Base-by-base conservation (phyloP, 129 eudicot genomes). In the Dittrichia graveolens region DNA sequence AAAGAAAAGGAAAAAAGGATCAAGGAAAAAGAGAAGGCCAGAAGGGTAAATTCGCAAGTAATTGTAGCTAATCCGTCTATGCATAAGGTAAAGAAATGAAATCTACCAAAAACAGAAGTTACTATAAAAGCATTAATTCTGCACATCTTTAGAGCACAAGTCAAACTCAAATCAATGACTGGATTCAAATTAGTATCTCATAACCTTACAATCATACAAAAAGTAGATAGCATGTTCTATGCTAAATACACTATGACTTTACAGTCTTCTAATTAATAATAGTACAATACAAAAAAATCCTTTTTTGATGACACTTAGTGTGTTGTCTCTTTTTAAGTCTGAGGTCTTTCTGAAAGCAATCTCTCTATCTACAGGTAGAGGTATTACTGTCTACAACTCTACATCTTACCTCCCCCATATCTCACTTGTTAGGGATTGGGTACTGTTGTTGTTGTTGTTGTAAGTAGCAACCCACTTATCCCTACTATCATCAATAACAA, bases 151-250 rank as follows among this genome's bases (percentile, higher is more conserved):
- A 67, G 10, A 57, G 57, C 72, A 54, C 67, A 53, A 45, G 50
- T 60, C 71, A 78, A 69, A 49, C 42, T 50, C 65, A 77, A 61
- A 49, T 49, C 65, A 71, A 70, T 70, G 61, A 52, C 4, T 9
- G 7, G 35, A 71, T 41, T 62, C 54, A 68, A 38, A 4, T 11
- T 16, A 70, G 41, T 52, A 54, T 7, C 24, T 15, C 37, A 55
- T 70, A 70, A 55, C 47, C 75, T 55, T 40, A 18, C 53, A 56
- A 56, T 31, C 31, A 24, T 24, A 24, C 31, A 24, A 24, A 24
- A 24, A 24, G 31, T 24, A 42, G 50, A 42, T 57, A 71, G 5
- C 44, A 42, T 71, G 19, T 2, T 24, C 31, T 19, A 12, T 70
- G 50, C 7, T 13, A 70, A 54, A 58, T 67, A 44, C 12, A 38